These are phyloP conservation scores for Xerocomus spinulosus DNA, from an alignment of 768 basidiomycete genomes.

Conservation along the genomic window DNA sequence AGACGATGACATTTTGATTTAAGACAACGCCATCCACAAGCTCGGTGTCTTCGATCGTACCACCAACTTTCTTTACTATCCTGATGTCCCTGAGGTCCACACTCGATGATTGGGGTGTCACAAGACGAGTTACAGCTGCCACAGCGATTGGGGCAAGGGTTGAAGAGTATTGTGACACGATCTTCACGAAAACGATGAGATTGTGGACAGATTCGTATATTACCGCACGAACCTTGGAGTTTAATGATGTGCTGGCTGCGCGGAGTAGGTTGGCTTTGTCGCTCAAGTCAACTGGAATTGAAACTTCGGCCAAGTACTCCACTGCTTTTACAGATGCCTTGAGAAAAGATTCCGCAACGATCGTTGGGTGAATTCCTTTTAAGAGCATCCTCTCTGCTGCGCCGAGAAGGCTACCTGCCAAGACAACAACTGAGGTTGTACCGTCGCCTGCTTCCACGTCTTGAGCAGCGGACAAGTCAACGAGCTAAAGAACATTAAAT, in stretches of 20 bases:
- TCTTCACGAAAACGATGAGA: constrained; percentile 44
- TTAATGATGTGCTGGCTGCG: constrained; percentile 92
- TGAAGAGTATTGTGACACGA: constrained; percentile 98
- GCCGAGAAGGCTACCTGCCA: constrained; percentile 88
- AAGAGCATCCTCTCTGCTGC: constrained; percentile 96
- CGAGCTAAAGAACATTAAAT: constrained; percentile 54
- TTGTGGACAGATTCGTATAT: not conserved
- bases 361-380: constrained; percentile 97
- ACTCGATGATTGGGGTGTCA: constrained; percentile 84
- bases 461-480: constrained; percentile 96
- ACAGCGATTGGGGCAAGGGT: constrained; percentile 98
- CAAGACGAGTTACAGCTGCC: constrained; percentile 88
- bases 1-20: constrained; percentile 87
- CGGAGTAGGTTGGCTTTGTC: constrained; percentile 83
- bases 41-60: constrained; percentile 98
- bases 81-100: constrained; percentile 96
- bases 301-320: constrained; percentile 89
- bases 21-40: constrained; percentile 95
- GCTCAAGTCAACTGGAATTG: constrained; percentile 84
- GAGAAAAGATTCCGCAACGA: constrained; percentile 93
- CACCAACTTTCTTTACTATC: constrained; percentile 96
- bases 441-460: constrained; percentile 99
- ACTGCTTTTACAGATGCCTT: constrained; percentile 90
- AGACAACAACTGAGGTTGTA: constrained; percentile 94
- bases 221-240: constrained; percentile 72